phyloP scores from a whole-genome alignment of 768 basidiomycete species.

The Pholiota conissans region DNA sequence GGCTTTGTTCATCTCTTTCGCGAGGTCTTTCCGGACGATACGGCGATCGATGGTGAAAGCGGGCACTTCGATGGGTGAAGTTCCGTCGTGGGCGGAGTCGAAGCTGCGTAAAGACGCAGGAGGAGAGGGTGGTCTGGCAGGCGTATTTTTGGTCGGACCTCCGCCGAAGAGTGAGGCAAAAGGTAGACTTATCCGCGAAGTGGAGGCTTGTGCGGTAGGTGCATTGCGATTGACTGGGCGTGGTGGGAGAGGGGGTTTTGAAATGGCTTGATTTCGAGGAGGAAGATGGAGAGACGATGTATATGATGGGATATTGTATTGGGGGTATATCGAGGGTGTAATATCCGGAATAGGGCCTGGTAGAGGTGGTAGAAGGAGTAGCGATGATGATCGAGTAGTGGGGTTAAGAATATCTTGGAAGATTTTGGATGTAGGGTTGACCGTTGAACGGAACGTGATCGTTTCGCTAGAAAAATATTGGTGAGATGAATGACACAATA shows the following conservation, averaged over 20 bases:
- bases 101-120: slow-evolving; percentile 32
- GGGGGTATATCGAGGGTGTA: slow-evolving; percentile 44
- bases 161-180: slow-evolving; percentile 79
- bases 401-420: slow-evolving; percentile 40
- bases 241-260: slow-evolving; percentile 42
- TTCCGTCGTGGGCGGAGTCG: slow-evolving; percentile 28
- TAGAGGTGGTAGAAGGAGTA: slow-evolving; percentile 53
- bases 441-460: slow-evolving; percentile 43
- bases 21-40: slow-evolving; percentile 54
- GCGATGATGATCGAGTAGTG: slow-evolving; percentile 28
- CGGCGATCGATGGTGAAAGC: slow-evolving; percentile 57
- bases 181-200: slow-evolving; percentile 63
- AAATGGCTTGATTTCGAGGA: slow-evolving; percentile 39
- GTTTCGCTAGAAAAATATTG: slow-evolving; percentile 31
- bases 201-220: slow-evolving; percentile 15
- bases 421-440: slow-evolving; percentile 39
- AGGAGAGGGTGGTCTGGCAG: slow-evolving; percentile 28
- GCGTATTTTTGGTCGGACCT: slow-evolving; percentile 23
- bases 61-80: slow-evolving; percentile 51
- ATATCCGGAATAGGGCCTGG: slow-evolving; percentile 35
- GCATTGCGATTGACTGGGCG: slow-evolving; percentile 30
- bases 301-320: slow-evolving; percentile 42
- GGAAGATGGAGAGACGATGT: slow-evolving; percentile 46
- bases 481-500: neutral
- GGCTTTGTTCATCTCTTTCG: slow-evolving; percentile 50